These are phyloP conservation scores for Tricholoma flavovirens DNA, from an alignment of 768 basidiomycete species.

Conservation along the genomic window DNA sequence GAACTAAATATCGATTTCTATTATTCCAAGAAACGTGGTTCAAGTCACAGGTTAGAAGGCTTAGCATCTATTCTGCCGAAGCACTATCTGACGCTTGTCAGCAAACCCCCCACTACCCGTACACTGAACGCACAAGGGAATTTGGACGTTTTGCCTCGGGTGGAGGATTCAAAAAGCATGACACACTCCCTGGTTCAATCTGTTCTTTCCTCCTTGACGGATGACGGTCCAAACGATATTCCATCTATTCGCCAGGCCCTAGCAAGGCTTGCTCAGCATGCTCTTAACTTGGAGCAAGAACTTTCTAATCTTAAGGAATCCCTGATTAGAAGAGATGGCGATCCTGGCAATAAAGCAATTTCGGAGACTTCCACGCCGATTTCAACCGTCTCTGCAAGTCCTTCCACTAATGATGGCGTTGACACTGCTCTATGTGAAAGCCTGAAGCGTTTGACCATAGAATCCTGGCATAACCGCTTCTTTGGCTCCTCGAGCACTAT, in stretches of 20 bases:
- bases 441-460: constrained; percentile 13
- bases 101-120: not conserved
- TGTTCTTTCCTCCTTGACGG: constrained; percentile 8
- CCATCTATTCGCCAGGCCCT: constrained; percentile 8
- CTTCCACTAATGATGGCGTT: constrained; percentile 1
- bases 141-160: not conserved
- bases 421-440: constrained; percentile 9
- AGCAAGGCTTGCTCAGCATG: constrained; percentile 10
- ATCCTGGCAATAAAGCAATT: not conserved
- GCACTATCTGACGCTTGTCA: not conserved
- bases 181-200: constrained; percentile 10
- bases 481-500: constrained; percentile 16
- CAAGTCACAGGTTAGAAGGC: constrained; percentile 47
- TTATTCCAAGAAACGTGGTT: constrained; percentile 45
- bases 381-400: not conserved
- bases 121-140: not conserved
- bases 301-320: constrained; percentile 8
- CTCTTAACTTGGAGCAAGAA: constrained; percentile 12
- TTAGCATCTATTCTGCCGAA: not conserved
- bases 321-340: not conserved
- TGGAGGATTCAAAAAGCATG: not conserved
- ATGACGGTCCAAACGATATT: constrained; percentile 5
- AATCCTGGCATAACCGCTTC: constrained; percentile 9
- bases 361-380: not conserved
- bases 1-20: not conserved